phyloP scores from a whole-genome alignment of 345 rosid genomes.

The Gossypium longicalyx region DNA sequence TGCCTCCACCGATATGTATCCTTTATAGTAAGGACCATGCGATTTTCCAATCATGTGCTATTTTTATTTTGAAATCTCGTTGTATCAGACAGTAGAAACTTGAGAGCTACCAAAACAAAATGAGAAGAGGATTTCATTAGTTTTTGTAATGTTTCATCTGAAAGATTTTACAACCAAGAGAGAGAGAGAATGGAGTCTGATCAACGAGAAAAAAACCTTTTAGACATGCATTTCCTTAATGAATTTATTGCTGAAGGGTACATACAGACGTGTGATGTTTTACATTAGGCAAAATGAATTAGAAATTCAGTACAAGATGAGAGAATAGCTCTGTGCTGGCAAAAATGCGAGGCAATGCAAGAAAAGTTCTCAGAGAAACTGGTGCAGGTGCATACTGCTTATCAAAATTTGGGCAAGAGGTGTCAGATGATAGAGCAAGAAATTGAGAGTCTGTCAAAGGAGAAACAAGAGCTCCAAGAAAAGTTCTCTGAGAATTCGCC shows the following conservation, averaged over 20 bases:
- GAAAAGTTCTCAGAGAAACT: constrained; percentile 85
- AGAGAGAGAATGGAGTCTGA: background rate
- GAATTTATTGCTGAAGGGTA: constrained; percentile 80
- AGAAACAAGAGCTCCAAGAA: constrained; percentile 94
- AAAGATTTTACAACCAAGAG: background rate
- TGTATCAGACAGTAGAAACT: background rate
- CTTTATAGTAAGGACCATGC: constrained; percentile 15
- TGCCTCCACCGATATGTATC: constrained; percentile 92
- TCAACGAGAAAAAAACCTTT: constrained; percentile 11
- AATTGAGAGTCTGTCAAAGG: constrained; percentile 76
- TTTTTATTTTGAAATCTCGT: background rate
- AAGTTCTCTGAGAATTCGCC: constrained; percentile 89
- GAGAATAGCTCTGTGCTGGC: constrained; percentile 71
- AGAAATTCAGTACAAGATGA: constrained; percentile 93
- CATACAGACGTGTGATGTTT: constrained; percentile 88
- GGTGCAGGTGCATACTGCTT: constrained; percentile 85
- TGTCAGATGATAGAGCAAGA: constrained; percentile 96
- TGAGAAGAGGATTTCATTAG: background rate
- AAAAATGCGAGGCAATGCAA: constrained; percentile 89
- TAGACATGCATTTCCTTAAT: constrained; percentile 35
- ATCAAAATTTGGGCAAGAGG: constrained; percentile 79
- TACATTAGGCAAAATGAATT: constrained; percentile 79
- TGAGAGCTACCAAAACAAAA: background rate
- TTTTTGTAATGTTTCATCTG: background rate
- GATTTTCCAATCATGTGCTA: background rate